Evolutionary conservation across 441 rosid genomes (phyloP).

Genomic region (Arabidopsis hybrid): DNA sequence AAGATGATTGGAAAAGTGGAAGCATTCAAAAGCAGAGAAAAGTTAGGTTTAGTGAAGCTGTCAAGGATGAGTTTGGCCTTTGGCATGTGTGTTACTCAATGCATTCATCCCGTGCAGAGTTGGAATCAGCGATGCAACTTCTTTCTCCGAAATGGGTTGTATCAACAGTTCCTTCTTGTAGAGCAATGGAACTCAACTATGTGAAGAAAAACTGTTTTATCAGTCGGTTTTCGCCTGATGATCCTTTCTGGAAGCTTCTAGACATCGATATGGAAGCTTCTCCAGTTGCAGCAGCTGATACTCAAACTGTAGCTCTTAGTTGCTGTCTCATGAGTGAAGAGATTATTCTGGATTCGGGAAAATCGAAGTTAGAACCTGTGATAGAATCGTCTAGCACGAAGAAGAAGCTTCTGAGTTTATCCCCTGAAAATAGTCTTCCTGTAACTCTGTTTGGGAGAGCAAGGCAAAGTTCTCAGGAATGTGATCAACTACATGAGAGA

Average conservation of each 20-base stretch:
- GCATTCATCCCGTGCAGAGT: slow-evolving; percentile 85
- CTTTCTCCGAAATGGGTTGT: slow-evolving; percentile 83
- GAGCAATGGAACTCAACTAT: slow-evolving; percentile 80
- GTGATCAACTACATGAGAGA: slow-evolving; percentile 37
- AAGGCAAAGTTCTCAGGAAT: slow-evolving; percentile 53
- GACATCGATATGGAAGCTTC: slow-evolving; percentile 58
- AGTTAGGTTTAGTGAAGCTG: slow-evolving; percentile 65
- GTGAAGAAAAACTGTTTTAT: slow-evolving; percentile 62
- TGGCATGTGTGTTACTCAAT: slow-evolving; percentile 95
- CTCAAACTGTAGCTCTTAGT: slow-evolving; percentile 25
- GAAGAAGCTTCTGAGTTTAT: slow-evolving; percentile 50
- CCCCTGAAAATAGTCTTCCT: slow-evolving; percentile 54
- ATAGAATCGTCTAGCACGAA: slow-evolving; percentile 38
- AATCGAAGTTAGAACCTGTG: slow-evolving; percentile 39
- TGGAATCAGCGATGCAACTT: slow-evolving; percentile 73
- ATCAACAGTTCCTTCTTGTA: slow-evolving; percentile 78
- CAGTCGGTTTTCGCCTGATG: slow-evolving; percentile 52
- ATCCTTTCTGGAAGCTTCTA: slow-evolving; percentile 81
- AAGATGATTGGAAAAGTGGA: slow-evolving; percentile 34
- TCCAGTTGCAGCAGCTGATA: slow-evolving; percentile 36
- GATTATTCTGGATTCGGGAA: slow-evolving; percentile 39
- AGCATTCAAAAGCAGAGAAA: slow-evolving; percentile 49
- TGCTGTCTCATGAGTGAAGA: slow-evolving; percentile 44
- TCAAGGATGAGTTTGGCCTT: slow-evolving; percentile 75
- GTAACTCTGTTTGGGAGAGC: slow-evolving; percentile 81